Evolutionary conservation across 2,329 filamentous ascomycete genomes (phyloP).

Genomic region (Aspergillus fumigatiaffinis): DNA sequence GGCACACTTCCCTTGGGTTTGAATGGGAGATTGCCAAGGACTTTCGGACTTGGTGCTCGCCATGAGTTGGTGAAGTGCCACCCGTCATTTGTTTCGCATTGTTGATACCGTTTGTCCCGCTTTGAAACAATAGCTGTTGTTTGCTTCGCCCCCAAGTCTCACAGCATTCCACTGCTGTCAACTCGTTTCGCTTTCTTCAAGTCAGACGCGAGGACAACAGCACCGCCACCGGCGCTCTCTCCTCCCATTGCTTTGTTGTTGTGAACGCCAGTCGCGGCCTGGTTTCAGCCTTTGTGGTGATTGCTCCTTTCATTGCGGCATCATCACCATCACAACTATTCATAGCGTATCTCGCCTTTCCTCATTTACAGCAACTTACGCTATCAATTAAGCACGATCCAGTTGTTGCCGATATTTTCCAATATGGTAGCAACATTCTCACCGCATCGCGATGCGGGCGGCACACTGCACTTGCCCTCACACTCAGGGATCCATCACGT

Average conservation of each 20-base stretch:
- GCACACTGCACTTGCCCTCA: conserved; percentile 80
- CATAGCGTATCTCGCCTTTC: neutral
- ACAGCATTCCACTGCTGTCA: conserved; percentile 27
- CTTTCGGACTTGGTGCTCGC: conserved; percentile 15
- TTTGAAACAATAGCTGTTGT: conserved; percentile 14
- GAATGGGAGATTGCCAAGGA: conserved; percentile 14
- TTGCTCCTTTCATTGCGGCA: neutral
- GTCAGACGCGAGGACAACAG: conserved; percentile 10
- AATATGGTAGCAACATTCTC: conserved; percentile 48
- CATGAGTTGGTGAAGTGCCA: conserved; percentile 28
- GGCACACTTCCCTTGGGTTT: conserved; percentile 2
- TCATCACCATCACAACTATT: neutral
- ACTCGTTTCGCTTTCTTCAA: conserved; percentile 11
- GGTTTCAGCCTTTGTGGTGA: neutral
- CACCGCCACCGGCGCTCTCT: conserved; percentile 12
- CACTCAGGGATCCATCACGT: conserved; percentile 79
- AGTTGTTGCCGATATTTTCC: neutral
- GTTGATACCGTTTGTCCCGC: conserved; percentile 9
- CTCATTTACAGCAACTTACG: neutral
- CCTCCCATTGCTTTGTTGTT: conserved; percentile 11
- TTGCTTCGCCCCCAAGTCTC: conserved; percentile 18
- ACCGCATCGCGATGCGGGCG: conserved; percentile 55
- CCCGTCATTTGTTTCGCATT: conserved; percentile 11
- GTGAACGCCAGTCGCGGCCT: conserved; percentile 8
- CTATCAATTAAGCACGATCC: neutral